Conservation (phyloP, 305 asterid genomes). For the Fraxinus albicans region DNA sequence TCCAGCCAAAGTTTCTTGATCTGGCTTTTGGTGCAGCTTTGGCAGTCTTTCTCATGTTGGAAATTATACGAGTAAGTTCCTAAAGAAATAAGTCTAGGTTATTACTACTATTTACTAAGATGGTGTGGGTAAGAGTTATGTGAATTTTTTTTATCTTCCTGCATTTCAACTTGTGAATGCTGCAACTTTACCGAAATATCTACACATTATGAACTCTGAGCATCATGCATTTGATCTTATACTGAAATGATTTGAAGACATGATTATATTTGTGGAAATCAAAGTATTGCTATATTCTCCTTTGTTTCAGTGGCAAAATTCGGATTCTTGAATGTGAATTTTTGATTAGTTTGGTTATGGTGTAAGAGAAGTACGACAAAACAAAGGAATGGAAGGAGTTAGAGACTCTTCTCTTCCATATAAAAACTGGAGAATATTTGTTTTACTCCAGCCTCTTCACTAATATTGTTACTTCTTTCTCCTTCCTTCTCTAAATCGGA, state of each 20-base stretch:
- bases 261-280: constrained; percentile 8
- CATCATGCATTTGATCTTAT: background rate
- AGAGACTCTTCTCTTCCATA: background rate
- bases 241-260: background rate
- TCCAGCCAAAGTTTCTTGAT: constrained; percentile 88
- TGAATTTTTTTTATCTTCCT: background rate
- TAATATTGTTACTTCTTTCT: background rate
- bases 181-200: constrained; percentile 4
- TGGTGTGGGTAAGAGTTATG: background rate
- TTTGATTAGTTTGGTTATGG: background rate
- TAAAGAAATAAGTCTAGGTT: constrained; percentile 15
- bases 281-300: background rate
- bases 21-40: constrained; percentile 97
- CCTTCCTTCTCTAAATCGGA: background rate
- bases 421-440: background rate
- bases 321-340: background rate
- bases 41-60: constrained; percentile 80
- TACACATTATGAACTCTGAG: constrained; percentile 15
- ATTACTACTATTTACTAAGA: background rate
- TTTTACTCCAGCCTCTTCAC: background rate
- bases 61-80: constrained; percentile 82
- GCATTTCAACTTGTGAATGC: background rate
- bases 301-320: background rate
- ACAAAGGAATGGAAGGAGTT: background rate
- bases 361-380: background rate